Evolutionary conservation across 441 rosid species (phyloP), one percentile per base, ranked within the genome.

Genomic region (Geranium incanum): DNA sequence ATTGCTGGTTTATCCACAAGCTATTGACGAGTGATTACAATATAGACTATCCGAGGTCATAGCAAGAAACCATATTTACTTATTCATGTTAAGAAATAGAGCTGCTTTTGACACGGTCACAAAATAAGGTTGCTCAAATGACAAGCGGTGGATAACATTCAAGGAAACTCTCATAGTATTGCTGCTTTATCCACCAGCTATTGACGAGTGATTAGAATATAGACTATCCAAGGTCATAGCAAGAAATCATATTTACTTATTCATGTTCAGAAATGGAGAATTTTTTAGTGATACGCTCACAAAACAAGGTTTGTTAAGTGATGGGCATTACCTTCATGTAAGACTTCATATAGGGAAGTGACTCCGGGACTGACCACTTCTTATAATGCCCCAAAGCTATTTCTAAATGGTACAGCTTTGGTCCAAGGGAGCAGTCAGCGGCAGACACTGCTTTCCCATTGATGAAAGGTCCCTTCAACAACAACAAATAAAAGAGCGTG

Each of bases 351-450:
- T 60, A 69, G 43, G 87, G 73, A 72, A 88, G 88, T 62, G 91
- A 83, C 72, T 85, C 91, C 12, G 91, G 89, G 70, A 88, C 85
- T 13, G 82, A 82, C 94, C 91, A 87, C 38, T 78, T 85, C 83
- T 88, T 88, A 78, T 74, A 88, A 80, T 88, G 88, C 28, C 88
- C 91, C 68, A 87, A 70, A 76, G 91, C 89, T 72, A 87, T 85
- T 80, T 87, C 86, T 71, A 88, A 75, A 81, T 88, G 94, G 79
- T 83, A 77, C 48, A 87, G 68, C 76, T 87, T 87, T 23, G 91
- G 91, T 70, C 72, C 87, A 4, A 88, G 74, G 28, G 94, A 83
- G 75, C 87, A 84, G 78, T 88, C 94, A 3, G 88, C 88, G 3
- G 89, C 85, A 76, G 91, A 87, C 0, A 88, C 75, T 74, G 81